Evolutionary conservation across 768 basidiomycete species (phyloP), one percentile per base, ranked within the genome.

Genomic region (Pisolithus tinctorius): DNA sequence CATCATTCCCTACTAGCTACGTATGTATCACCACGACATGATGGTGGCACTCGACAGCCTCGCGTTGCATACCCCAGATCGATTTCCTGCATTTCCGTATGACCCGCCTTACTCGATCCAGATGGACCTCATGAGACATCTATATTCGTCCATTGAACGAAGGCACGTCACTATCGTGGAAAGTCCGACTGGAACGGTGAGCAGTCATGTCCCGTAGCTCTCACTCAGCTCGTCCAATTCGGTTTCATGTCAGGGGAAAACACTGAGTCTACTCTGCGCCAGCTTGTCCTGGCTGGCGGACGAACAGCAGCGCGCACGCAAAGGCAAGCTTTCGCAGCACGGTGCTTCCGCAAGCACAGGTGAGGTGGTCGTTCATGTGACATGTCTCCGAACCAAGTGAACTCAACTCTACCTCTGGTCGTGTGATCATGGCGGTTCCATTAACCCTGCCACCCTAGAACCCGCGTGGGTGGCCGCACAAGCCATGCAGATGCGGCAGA

Each of bases 151-250:
- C 0, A 86, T 96, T 42, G 91, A 94, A 64, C 57, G 71, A n/a
- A 72, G 71, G 42, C 82, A 82, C 56, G 79, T 96, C 16, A 80
- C 91, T 1, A 85, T 97, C 45, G 77, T 94, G 29, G 91, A 93
- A 66, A 89, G 86, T 57, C 92, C 92, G 0, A 93, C 92, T 0
- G 92, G 91, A 59, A 93, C 91, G 25, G 91, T 90, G 52, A 65
- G 79, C 60, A 40, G 8, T 27, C 26, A 13, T 50, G 27, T 4
- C 38, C 23, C 36, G n/a, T 11, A 8, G 16, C 34, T 16, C 27
- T 20, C 13, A 25, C 30, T 25, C 1, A 10, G 51, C 11, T 46
- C 14, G 17, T 26, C 29, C 26, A 45, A 20, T 20, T 16, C 51
- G 45, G 55, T 50, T 5, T 29, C 23, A 3, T n/a, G 20, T 2